Evolutionary conservation across 2,329 filamentous ascomycete genomes (phyloP), one percentile per base, ranked within the genome.

Genomic region (Huntiella moniliformis): DNA sequence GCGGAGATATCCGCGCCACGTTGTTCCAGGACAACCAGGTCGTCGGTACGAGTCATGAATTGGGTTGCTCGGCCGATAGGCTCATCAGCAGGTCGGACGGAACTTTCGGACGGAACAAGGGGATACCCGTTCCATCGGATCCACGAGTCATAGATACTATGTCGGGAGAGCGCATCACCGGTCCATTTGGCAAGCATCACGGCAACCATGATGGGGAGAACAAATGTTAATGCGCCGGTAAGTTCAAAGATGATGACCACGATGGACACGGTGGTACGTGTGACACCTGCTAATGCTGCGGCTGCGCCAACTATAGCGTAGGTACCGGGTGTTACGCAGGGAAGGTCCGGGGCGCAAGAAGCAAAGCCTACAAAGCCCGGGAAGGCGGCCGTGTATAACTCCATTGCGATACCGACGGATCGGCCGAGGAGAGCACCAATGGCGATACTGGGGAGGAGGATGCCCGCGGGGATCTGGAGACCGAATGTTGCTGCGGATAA

Each of bases 161-260:
- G 77, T 47, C 84, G 83, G 18, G 84, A 86, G 60, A 98, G 87
- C 42, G 86, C 88, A 60, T 98, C 91, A 56, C 87, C 91, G 18
- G 94, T 85, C 91, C 91, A 98, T 65, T 98, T 98, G 51, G 83
- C 83, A 38, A 96, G 71, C 87, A 98, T 93, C 57, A 98, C 91
- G 38, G 87, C 86, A 52, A 98, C 83, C 91, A 98, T 98, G 61
- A 96, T 98, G 46, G 91, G 91, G 5, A 98, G 74, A 42, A 98
- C 88, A 58, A 96, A 96, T 1, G 86, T 93, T 22, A 98, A 71
- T 1, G 91, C 91, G 44, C 91, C 91, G 0, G 91, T 98, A 47
- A 98, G 77, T 65, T 98, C 91, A 57, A 98, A 98, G 82, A 95
- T 95, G 64, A 98, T 98, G 56, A 96, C 91, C 4, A 98, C 88